Base-by-base conservation (phyloP, 345 rosid species). In the Eucalyptus rudis region DNA sequence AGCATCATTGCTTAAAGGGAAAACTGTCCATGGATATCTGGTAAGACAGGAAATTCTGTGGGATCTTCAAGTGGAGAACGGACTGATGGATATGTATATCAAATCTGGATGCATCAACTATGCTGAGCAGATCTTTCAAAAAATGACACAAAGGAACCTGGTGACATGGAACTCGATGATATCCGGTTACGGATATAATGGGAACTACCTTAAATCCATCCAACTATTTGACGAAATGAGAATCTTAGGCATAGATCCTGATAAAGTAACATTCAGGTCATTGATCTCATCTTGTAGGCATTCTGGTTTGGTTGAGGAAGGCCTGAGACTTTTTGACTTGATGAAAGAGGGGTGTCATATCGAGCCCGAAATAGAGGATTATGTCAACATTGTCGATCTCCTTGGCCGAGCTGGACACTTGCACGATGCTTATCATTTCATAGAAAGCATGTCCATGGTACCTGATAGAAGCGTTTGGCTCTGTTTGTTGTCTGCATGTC, bases 141-240 rank as follows among this genome's bases (percentile, higher is more conserved):
- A 88, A 88, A 93, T 94, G 96, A 59, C 88, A 33, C 89, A 86
- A 50, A 96, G 91, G 89, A 94, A 93, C 90, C 85, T 95, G 89
- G 93, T 97, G 87, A 91, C 96, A 44, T 96, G 97, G 96, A 96
- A 97, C 89, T 91, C 94, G 17, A 95, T 97, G 96, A 96, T 97
- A 87, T 88, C 91, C 87, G 99, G 97, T 43, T 94, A 95, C 88
- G 99, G 98, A 91, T 94, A 95, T 86, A 96, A 95, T 91, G 98
- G 98, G 43, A 89, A 93, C 86, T 93, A 93, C 89, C 87, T 86
- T 50, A 90, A 81, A 91, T 97, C 98, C 90, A 80, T 95, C 89
- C 87, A 86, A 56, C 84, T 94, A 51, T 95, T 95, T 50, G 89
- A 94, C 19, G 94, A 95, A 90, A 95, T 96, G 99, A 94, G 89